These are phyloP conservation scores for Magnusiomyces suaveolens DNA, from an alignment of 1,139 yeast species.

Conservation along the genomic window DNA sequence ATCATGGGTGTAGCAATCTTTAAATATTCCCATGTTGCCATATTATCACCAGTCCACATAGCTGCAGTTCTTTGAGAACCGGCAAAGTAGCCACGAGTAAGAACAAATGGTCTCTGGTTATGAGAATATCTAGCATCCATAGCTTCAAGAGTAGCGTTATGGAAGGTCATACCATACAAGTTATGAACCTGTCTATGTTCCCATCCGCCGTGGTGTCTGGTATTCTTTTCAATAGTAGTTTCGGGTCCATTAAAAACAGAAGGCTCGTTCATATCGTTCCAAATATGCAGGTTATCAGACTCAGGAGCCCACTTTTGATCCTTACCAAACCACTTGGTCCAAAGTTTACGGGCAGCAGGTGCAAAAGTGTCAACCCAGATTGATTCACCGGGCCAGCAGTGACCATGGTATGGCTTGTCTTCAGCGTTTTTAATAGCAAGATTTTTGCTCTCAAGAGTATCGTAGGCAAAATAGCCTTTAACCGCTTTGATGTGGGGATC, in stretches of 20 bases:
- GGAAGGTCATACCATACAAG: slow-evolving; percentile 67
- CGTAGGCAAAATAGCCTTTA: slow-evolving; percentile 54
- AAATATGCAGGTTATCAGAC: slow-evolving; percentile 57
- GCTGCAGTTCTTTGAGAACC: slow-evolving; percentile 91
- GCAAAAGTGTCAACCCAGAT: slow-evolving; percentile 83
- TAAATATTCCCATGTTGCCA: slow-evolving; percentile 85
- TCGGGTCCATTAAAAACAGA: slow-evolving; percentile 93
- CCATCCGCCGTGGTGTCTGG: slow-evolving; percentile 66
- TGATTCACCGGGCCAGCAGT: slow-evolving; percentile 98
- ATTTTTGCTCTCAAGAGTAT: slow-evolving; percentile 37
- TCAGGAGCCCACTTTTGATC: slow-evolving; percentile 44
- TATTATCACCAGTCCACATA: slow-evolving; percentile 97
- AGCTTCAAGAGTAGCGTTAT: slow-evolving; percentile 68
- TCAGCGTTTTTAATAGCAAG: slow-evolving; percentile 39
- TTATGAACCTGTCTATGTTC: slow-evolving; percentile 92
- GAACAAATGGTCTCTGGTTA: slow-evolving; percentile 69
- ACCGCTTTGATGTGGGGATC: slow-evolving; percentile 78
- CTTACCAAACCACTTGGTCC: slow-evolving; percentile 43
- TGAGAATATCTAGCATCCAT: slow-evolving; percentile 45
- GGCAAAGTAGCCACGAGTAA: slow-evolving; percentile 77
- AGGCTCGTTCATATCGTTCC: slow-evolving; percentile 99
- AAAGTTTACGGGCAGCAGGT: slow-evolving; percentile 49
- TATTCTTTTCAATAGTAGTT: slow-evolving; percentile 75
- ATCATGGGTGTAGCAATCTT: slow-evolving; percentile 78
- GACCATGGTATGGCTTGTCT: slow-evolving; percentile 58